Evolutionary conservation across 805 yeast species (phyloP).

Genomic region (Saccharomycopsis fermentans): DNA sequence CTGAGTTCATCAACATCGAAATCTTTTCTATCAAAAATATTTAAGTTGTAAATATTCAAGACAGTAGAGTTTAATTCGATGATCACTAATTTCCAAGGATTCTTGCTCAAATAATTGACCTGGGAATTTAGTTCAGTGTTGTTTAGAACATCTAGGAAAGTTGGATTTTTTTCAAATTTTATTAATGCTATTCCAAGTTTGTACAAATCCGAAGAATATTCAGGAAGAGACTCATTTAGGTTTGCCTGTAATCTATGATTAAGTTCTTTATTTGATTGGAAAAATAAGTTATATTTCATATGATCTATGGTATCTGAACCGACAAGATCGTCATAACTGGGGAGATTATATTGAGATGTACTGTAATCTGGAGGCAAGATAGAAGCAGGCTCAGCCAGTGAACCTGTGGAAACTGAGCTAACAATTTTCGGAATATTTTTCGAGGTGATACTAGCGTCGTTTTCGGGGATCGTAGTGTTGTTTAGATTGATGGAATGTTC

Average conservation of each 20-base stretch:
- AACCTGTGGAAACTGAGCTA: background rate
- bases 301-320: conserved; percentile 5
- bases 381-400: background rate
- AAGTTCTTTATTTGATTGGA: conserved; percentile 4
- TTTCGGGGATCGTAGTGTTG: background rate
- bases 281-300: conserved; percentile 8
- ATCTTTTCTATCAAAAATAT: background rate
- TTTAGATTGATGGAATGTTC: background rate
- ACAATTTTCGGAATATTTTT: too few species aligned
- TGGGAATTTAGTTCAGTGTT: background rate
- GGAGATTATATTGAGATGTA: background rate
- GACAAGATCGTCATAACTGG: conserved; percentile 4
- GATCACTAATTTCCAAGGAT: conserved; percentile 9
- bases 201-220: conserved; percentile 12
- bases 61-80: conserved; percentile 17
- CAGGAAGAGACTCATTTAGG: conserved; percentile 8
- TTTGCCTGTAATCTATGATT: background rate
- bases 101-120: background rate
- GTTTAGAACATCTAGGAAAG: conserved; percentile 1
- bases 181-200: conserved; percentile 10
- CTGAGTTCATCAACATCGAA: background rate
- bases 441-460: background rate
- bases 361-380: background rate
- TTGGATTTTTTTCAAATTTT: conserved; percentile 13
- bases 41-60: conserved; percentile 11